Percentiles rank a stretch among this genome's conserved stretches.
Evolutionary conservation across 768 basidiomycete genomes (phyloP).

Genomic region (Pilatotrama ljubarskyi): DNA sequence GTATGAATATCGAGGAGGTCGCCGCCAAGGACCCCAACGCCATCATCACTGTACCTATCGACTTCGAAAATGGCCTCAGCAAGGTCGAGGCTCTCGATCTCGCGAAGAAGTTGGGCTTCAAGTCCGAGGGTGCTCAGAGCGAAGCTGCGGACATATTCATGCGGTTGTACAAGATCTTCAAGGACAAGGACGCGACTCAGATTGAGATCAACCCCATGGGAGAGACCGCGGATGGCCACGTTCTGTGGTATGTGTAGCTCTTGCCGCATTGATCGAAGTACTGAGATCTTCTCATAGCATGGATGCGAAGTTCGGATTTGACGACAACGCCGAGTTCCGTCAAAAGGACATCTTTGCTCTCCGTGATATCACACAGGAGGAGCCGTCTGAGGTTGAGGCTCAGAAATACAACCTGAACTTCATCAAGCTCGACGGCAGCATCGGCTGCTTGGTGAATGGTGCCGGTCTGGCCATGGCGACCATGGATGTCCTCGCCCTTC

Average conservation of each 20-base stretch:
- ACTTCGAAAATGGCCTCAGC: constrained; percentile 79
- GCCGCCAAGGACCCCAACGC: constrained; percentile 92
- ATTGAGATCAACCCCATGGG: constrained; percentile 99
- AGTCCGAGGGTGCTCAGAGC: constrained; percentile 62
- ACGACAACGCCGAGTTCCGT: constrained; percentile 98
- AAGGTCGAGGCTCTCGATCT: constrained; percentile 69
- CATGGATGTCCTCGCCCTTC: constrained; percentile 97
- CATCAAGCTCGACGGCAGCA: constrained; percentile 96
- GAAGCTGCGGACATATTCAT: constrained; percentile 94
- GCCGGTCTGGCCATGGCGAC: constrained; percentile 99
- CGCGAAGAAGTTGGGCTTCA: constrained; percentile 92
- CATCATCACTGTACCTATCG: constrained; percentile 93
- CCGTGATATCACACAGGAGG: constrained; percentile 93
- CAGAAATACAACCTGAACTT: constrained; percentile 96
- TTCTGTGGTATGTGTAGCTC: constrained; percentile 72
- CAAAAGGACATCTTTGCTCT: constrained; percentile 87
- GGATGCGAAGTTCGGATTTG: constrained; percentile 99
- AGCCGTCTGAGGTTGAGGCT: constrained; percentile 96
- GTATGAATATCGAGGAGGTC: constrained; percentile 99
- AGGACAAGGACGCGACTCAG: constrained; percentile 98
- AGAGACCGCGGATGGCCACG: constrained; percentile 85
- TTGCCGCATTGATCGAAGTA: not conserved
- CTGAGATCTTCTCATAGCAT: constrained; percentile 57
- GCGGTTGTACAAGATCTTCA: constrained; percentile 95
- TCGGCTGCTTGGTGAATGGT: constrained; percentile 98